Evolutionary conservation across 306 rosid species (phyloP), one percentile per base, ranked within the genome.

Genomic region (cucumber (Cucumis sativus)): DNA sequence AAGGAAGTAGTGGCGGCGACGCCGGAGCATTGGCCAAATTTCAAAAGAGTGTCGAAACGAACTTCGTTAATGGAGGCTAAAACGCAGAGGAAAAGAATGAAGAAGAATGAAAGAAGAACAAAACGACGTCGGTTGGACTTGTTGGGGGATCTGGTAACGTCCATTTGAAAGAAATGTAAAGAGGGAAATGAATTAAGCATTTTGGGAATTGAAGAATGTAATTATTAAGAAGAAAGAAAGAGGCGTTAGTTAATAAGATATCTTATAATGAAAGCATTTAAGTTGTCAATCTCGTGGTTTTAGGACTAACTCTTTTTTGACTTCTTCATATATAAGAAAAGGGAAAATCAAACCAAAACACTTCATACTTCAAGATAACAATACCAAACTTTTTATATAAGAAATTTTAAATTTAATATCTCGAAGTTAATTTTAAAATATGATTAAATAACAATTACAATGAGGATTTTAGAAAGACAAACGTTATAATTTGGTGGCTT

Each of bases 11-110:
- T 17, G 30, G 11, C 30, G 20, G 80, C 70, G 57, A 80, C 17
- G 28, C 66, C 76, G 35, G 89, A 54, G 15, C 88, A 86, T 5
- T 81, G 80, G 43, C 92, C 80, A 49, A 90, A 83, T 49, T 55
- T 85, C 1, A 80, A 23, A 9, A 90, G 47, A 77, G 82, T 68
- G 1, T 83, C 80, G 77, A 87, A 85, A 23, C 96, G 89, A 23
- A 84, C 79, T 81, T 90, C 93, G 79, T 90, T 90, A 7, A 95
- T 88, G 52, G 91, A 88, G 74, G 96, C 96, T 0, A 92, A 57
- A 57, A 84, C 70, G 72, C 97, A 90, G 63, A 95, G 95, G 81
- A 87, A 89, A 79, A 87, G 37, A 59, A 92, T 79, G 83, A 89
- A 59, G 79, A 80, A 67, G 82, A 92, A 76, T 14, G 88, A 88